phyloP scores from a whole-genome alignment of 495 filamentous ascomycete genomes.

The Podospora fimiseda region DNA sequence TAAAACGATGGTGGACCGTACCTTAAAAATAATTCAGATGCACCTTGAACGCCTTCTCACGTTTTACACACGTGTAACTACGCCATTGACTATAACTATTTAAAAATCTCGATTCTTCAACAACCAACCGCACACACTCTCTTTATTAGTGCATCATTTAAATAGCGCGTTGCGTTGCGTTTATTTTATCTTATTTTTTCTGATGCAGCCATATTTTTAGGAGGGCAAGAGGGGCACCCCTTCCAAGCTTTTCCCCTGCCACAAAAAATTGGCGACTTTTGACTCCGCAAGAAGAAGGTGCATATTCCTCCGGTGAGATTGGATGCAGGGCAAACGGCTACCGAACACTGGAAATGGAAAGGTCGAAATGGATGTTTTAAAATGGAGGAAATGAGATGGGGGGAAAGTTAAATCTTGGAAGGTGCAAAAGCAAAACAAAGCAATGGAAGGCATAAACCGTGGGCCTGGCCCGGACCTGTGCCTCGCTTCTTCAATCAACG shows the following conservation, averaged over 20 bases:
- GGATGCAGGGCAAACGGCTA: constrained; percentile 3
- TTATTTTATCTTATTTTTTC: no score
- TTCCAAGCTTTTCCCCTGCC: neutral
- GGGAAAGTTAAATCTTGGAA: neutral
- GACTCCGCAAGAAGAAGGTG: constrained; percentile 4
- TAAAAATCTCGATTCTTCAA: no score
- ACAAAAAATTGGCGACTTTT: neutral
- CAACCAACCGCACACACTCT: no score
- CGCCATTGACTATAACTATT: neutral
- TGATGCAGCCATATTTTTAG: no score
- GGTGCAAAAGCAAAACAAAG: no score
- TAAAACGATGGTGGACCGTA: neutral
- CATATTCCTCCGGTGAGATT: neutral
- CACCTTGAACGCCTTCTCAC: neutral
- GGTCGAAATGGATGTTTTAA: neutral
- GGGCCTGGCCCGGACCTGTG: neutral
- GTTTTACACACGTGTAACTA: constrained; percentile 3
- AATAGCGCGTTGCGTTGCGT: no score
- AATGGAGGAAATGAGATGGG: constrained; percentile 3
- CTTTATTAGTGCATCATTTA: no score
- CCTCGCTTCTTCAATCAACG: neutral
- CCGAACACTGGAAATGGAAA: constrained; percentile 4
- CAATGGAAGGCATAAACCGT: neutral
- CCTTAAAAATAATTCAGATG: neutral
- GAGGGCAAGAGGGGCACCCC: no score